phyloP scores from a whole-genome alignment of 2,329 filamentous ascomycete species.

The Monosporascus ibericus region DNA sequence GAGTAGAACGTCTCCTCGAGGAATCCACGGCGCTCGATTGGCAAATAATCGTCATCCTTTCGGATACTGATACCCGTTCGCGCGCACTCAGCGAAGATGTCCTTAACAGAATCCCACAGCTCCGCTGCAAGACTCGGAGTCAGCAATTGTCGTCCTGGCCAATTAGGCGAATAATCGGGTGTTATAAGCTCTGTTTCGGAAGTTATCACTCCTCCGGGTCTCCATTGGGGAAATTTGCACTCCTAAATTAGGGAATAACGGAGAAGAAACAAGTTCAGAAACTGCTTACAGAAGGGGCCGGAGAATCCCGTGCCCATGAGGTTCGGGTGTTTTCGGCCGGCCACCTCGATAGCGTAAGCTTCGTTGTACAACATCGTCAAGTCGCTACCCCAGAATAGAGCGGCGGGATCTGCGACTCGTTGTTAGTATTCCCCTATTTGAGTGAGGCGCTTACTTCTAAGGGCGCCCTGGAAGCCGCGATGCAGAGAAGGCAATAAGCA shows the following conservation, averaged over 20 bases:
- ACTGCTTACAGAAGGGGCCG: constrained; percentile 40
- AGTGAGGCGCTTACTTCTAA: not conserved
- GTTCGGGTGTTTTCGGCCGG: constrained; percentile 55
- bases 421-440: not conserved
- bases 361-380: constrained; percentile 60
- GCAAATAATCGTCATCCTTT: constrained; percentile 27
- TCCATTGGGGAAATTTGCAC: too few species aligned
- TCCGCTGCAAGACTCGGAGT: constrained; percentile 28
- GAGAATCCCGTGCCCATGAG: constrained; percentile 54
- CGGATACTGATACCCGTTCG: constrained; percentile 28
- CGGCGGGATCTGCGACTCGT: constrained; percentile 30
- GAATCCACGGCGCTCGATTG: constrained; percentile 27
- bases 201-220: too few species aligned
- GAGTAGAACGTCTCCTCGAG: constrained; percentile 34
- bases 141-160: too few species aligned
- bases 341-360: constrained; percentile 47
- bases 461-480: not conserved
- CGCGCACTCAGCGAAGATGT: constrained; percentile 29
- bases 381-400: constrained; percentile 57
- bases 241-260: too few species aligned
- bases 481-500: not conserved
- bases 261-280: too few species aligned
- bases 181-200: too few species aligned
- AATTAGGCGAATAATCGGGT: too few species aligned
- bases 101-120: constrained; percentile 27